These are phyloP conservation scores for Zygoascus sp. DNA, from an alignment of 1,139 yeast genomes.

Conservation along the genomic window DNA sequence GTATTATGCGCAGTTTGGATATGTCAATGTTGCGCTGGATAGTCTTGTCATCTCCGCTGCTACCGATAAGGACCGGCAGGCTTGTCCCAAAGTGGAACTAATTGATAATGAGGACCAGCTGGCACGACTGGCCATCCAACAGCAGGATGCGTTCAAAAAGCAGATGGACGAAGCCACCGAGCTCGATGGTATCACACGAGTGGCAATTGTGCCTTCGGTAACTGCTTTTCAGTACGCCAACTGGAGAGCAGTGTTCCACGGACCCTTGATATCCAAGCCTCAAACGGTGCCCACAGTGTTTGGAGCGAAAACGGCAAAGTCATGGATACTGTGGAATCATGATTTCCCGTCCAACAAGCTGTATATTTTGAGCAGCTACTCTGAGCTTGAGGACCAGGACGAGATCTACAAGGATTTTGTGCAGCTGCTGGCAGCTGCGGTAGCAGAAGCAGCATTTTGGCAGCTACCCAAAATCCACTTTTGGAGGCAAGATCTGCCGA, in stretches of 20 bases:
- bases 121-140: conserved; percentile 35
- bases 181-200: conserved; percentile 30
- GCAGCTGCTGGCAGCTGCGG: conserved; percentile 27
- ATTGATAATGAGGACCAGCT: conserved; percentile 25
- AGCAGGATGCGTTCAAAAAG: conserved; percentile 25
- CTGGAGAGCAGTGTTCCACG: conserved; percentile 40
- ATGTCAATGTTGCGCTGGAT: conserved; percentile 35
- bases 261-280: conserved; percentile 21
- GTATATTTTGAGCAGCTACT: conserved; percentile 31
- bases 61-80: not conserved
- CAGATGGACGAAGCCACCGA: conserved; percentile 31
- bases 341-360: conserved; percentile 40
- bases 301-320: conserved; percentile 34
- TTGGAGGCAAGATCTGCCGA: conserved; percentile 31
- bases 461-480: conserved; percentile 20
- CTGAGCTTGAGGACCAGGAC: conserved; percentile 14
- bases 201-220: conserved; percentile 37
- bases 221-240: conserved; percentile 43
- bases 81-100: not conserved
- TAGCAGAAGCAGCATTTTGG: conserved; percentile 28
- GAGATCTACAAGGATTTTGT: conserved; percentile 16
- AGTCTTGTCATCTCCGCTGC: conserved; percentile 26
- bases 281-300: conserved; percentile 26
- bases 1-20: conserved; percentile 58
- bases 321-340: conserved; percentile 46